A percentile compares a stretch with the other conserved stretches of the same genome.
phyloP scores from a whole-genome alignment of 495 filamentous ascomycete genomes.

The Cenococcum geophilum region DNA sequence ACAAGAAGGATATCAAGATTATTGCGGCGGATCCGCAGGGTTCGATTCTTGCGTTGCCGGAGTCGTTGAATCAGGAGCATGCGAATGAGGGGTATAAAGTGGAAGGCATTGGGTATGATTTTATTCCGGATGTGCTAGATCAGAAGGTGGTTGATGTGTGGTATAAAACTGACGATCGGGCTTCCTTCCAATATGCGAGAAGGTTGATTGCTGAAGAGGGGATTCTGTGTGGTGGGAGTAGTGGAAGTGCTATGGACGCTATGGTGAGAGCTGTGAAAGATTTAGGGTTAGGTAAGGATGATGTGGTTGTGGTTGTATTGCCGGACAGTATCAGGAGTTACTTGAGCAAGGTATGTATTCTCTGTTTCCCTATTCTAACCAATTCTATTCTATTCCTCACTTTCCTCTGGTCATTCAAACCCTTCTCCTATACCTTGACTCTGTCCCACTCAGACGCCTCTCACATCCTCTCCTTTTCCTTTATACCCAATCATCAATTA shows the following conservation, averaged over 20 bases:
- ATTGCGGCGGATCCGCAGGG: slow-evolving; percentile 89
- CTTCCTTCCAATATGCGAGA: slow-evolving; percentile 83
- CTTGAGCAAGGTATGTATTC: slow-evolving; percentile 66
- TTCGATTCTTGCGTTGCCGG: slow-evolving; percentile 77
- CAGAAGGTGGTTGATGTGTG: slow-evolving; percentile 78
- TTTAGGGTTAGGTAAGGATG: slow-evolving; percentile 61
- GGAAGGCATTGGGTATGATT: slow-evolving; percentile 98
- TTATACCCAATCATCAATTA: too few relatives aligned
- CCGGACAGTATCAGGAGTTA: slow-evolving; percentile 97
- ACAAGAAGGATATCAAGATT: slow-evolving; percentile 74
- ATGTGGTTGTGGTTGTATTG: slow-evolving; percentile 82
- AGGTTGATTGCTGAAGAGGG: slow-evolving; percentile 92
- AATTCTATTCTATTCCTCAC: background rate
- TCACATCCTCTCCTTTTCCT: background rate
- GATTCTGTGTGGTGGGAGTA: slow-evolving; percentile 87
- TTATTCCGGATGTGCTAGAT: slow-evolving; percentile 89
- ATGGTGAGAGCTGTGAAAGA: slow-evolving; percentile 74
- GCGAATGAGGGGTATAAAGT: slow-evolving; percentile 89
- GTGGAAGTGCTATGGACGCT: slow-evolving; percentile 86
- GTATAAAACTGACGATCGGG: slow-evolving; percentile 95
- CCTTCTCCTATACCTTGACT: background rate
- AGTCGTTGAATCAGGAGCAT: slow-evolving; percentile 66
- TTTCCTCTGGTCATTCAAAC: background rate
- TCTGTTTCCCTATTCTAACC: background rate
- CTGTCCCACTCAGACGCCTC: background rate